phyloP scores from a whole-genome alignment of 192 early-diverging fungal species.

The Radiomyces spectabilis region DNA sequence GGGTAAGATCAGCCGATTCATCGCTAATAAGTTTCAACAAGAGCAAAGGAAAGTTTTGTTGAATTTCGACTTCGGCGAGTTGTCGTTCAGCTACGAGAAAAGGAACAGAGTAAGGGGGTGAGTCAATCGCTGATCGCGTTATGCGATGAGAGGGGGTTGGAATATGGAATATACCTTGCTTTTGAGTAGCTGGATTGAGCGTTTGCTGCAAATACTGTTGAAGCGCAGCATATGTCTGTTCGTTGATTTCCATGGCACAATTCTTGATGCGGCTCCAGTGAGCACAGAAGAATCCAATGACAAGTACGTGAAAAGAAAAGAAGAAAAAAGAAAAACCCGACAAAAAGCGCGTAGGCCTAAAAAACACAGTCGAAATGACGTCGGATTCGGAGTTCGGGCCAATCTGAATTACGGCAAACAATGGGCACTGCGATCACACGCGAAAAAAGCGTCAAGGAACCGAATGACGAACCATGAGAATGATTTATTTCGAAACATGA shows the following conservation, averaged over 20 bases:
- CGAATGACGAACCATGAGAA: too few relatives aligned
- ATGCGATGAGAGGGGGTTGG: constrained; percentile 12
- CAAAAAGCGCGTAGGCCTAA: too few relatives aligned
- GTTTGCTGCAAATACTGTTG: constrained; percentile 51
- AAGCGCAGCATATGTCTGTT: constrained; percentile 39
- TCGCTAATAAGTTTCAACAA: constrained; percentile 72
- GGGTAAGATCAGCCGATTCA: constrained; percentile 43
- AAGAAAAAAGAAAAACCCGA: too few relatives aligned
- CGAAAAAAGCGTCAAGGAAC: too few relatives aligned
- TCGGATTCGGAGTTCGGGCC: too few relatives aligned
- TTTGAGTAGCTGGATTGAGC: constrained; percentile 47
- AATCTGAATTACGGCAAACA: too few relatives aligned
- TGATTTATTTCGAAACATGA: too few relatives aligned
- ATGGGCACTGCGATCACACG: too few relatives aligned
- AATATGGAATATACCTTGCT: constrained; percentile 37
- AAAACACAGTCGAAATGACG: too few relatives aligned
- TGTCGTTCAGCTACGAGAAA: constrained; percentile 50
- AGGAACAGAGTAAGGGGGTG: background rate
- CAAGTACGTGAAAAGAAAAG: too few relatives aligned
- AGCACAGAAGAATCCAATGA: too few relatives aligned
- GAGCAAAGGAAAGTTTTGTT: constrained; percentile 58
- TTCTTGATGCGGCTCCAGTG: too few relatives aligned
- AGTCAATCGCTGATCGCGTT: background rate
- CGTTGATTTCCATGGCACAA: constrained; percentile 47
- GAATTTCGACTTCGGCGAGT: constrained; percentile 43